phyloP scores from a whole-genome alignment of 2,329 filamentous ascomycete genomes.

The Microascus cirrosus region DNA sequence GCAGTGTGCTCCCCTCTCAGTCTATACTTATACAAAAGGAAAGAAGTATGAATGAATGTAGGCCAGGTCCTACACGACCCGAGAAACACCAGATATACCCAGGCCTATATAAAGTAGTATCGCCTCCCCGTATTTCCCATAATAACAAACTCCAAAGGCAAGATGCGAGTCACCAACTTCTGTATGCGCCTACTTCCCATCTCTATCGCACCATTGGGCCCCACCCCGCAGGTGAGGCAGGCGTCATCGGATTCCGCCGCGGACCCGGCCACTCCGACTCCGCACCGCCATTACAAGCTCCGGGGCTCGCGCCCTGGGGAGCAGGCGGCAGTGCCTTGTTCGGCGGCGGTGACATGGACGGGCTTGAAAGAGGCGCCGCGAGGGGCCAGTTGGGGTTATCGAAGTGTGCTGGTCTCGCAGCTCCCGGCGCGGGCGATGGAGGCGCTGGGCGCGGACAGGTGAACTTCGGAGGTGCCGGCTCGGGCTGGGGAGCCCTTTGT shows the following conservation, averaged over 20 bases:
- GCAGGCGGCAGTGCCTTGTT: not conserved
- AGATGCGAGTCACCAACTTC: too few relatives aligned
- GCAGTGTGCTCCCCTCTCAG: too few relatives aligned
- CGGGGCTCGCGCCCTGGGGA: not conserved
- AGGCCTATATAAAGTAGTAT: too few relatives aligned
- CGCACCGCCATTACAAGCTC: not conserved
- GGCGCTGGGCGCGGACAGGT: not conserved
- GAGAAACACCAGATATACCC: too few relatives aligned
- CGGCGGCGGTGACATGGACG: not conserved
- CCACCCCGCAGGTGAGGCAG: not conserved
- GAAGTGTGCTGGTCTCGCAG: not conserved
- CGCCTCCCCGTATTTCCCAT: too few relatives aligned
- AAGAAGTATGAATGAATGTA: too few relatives aligned
- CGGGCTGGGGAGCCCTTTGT: not conserved
- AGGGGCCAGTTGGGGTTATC: constrained; percentile 2
- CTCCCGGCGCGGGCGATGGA: not conserved
- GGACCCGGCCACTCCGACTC: not conserved
- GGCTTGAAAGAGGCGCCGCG: not conserved
- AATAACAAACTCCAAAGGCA: too few relatives aligned
- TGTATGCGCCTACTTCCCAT: too few relatives aligned
- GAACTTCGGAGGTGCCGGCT: not conserved
- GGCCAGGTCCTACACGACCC: too few relatives aligned
- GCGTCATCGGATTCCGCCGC: not conserved
- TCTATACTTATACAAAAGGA: too few relatives aligned
- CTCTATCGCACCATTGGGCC: not conserved